Evolutionary conservation across 2,329 filamentous ascomycete species (phyloP).

Genomic region (Pestalotiopsis sp.): DNA sequence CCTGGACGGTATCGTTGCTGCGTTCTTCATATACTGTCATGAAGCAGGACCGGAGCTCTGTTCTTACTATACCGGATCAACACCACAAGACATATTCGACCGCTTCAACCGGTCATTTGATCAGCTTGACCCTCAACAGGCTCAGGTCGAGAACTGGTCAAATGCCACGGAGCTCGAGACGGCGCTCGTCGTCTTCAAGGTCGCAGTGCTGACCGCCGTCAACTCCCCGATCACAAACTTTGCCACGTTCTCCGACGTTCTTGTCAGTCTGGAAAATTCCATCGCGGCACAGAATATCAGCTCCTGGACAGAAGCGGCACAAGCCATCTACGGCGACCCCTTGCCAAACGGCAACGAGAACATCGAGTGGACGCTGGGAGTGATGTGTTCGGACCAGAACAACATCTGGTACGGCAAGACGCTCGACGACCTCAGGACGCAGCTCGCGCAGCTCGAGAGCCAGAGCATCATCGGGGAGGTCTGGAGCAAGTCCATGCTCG

Average conservation of each 20-base stretch:
- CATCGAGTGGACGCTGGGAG: conserved; percentile 10
- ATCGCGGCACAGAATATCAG: conserved; percentile 8
- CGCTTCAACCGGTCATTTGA: conserved; percentile 20
- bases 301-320: conserved; percentile 2
- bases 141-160: conserved; percentile 18
- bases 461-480: conserved; percentile 15
- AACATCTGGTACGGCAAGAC: conserved; percentile 18
- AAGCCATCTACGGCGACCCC: not conserved
- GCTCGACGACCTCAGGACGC: conserved; percentile 12
- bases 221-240: conserved; percentile 2
- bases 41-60: conserved; percentile 40
- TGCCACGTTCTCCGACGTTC: not conserved
- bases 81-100: conserved; percentile 34
- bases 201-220: conserved; percentile 6
- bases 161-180: conserved; percentile 20
- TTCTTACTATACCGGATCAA: conserved; percentile 34
- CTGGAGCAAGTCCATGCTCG: conserved; percentile 13
- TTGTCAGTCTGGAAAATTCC: conserved; percentile 8
- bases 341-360: not conserved
- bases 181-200: conserved; percentile 13
- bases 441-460: conserved; percentile 9
- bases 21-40: conserved; percentile 46
- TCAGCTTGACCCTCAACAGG: conserved; percentile 18
- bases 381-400: conserved; percentile 16
- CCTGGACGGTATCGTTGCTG: conserved; percentile 41